Evolutionary conservation across 345 rosid genomes (phyloP), one percentile per base, ranked within the genome.

Genomic region (Viola odorata): DNA sequence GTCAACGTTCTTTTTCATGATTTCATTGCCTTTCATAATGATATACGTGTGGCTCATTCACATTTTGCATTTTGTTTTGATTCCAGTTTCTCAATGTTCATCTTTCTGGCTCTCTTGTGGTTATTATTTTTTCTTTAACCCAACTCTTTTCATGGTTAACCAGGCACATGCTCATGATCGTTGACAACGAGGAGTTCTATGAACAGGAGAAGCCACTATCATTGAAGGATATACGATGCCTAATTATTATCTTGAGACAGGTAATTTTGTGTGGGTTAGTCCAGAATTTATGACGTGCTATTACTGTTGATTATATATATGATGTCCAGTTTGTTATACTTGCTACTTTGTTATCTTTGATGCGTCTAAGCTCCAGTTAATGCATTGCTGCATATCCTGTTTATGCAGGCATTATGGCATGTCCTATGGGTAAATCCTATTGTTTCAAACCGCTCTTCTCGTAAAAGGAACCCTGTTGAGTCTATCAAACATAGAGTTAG

Each of bases 121-220:
- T 23, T 23, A 23, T 23, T 23, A 23, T 1, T 70, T 8, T 39
- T 12, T n/a, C n/a, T 6, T 12, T 45, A 14, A 12, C 41, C 55
- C 62, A 42, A 65, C 57, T 63, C 44, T 9, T 59, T 67, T 72
- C 39, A 50, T 72, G 71, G 67, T 71, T 80, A 61, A 69, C 68
- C 83, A 95, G 99, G 95, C 95, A 88, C 78, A 86, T 95, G 99
- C 99, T 95, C 73, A 91, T 63, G 80, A 81, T 91, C 69, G 91
- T 86, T 55, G 97, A 91, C 69, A 95, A 88, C 68, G 99, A 91
- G 73, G 99, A 91, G 79, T 95, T 95, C 66, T 95, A 95, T 65
- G 97, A 95, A 73, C 84, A 84, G 73, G 95, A 88, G 81, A 95
- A 85, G 75, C 97, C 96, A 59, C 73, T 95, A 55, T 80, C 92